These are phyloP conservation scores for Patellaria atrata DNA, from an alignment of 495 filamentous ascomycete species.

Conservation along the genomic window DNA sequence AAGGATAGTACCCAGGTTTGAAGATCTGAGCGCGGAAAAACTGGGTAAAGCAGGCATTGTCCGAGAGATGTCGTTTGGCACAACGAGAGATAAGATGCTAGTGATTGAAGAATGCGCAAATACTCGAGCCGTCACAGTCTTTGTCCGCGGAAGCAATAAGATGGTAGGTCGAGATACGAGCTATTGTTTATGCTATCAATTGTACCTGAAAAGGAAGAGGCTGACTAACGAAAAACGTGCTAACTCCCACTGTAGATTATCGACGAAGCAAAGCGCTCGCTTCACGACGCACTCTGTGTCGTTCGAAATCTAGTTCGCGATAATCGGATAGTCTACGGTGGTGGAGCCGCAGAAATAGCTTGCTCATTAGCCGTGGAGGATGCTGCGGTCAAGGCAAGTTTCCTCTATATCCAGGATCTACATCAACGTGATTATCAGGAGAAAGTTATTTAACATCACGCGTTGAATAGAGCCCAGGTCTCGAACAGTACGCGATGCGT, in stretches of 20 bases:
- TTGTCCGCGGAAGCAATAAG: conserved; percentile 96
- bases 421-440: background rate
- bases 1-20: conserved; percentile 91
- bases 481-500: conserved; percentile 98
- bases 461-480: conserved; percentile 61
- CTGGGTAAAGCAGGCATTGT: conserved; percentile 82
- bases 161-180: conserved; percentile 47
- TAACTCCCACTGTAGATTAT: conserved; percentile 54
- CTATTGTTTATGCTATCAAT: conserved; percentile 7
- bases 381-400: conserved; percentile 64
- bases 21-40: conserved; percentile 82
- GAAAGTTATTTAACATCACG: background rate
- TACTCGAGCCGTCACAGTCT: conserved; percentile 87
- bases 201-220: conserved; percentile 2
- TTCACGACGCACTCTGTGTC: conserved; percentile 95
- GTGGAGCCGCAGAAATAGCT: conserved; percentile 93
- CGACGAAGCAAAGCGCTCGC: conserved; percentile 92
- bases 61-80: conserved; percentile 90
- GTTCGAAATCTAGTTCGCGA: conserved; percentile 92
- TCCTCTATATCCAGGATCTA: background rate
- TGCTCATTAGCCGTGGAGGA: conserved; percentile 94
- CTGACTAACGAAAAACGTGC: conserved; percentile 20
- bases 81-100: conserved; percentile 97
- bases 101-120: conserved; percentile 99
- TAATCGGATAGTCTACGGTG: conserved; percentile 97